Conservation (phyloP, 352 stramenopile genomes). For the Pythium utonaiense region DNA sequence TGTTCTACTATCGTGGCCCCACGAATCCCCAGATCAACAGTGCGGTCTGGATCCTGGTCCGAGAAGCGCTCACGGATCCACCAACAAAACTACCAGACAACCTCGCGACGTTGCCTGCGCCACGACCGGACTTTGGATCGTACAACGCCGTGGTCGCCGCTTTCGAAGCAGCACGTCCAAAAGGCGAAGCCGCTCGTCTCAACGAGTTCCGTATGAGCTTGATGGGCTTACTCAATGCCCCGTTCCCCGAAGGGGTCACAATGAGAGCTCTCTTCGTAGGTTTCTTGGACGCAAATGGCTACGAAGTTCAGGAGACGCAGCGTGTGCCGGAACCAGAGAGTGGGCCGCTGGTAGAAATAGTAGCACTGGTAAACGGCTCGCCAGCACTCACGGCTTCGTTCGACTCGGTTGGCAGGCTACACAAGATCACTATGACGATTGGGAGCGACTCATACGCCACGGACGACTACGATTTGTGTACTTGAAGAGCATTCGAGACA, state of each 20-base stretch:
- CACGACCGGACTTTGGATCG: background rate
- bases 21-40: slow-evolving; percentile 11
- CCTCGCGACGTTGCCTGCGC: slow-evolving; percentile 10
- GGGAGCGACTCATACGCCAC: background rate
- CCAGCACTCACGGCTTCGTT: slow-evolving; percentile 13
- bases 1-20: slow-evolving; percentile 25
- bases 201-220: slow-evolving; percentile 25
- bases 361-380: background rate
- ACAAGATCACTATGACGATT: slow-evolving; percentile 5
- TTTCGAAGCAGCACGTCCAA: slow-evolving; percentile 5
- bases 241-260: slow-evolving; percentile 7
- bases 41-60: slow-evolving; percentile 20
- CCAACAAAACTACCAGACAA: slow-evolving; percentile 1
- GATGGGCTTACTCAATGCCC: background rate
- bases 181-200: slow-evolving; percentile 2
- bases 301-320: background rate
- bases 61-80: background rate
- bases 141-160: slow-evolving; percentile 8
- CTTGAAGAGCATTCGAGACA: no score
- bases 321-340: background rate
- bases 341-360: background rate
- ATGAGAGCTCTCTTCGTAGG: slow-evolving; percentile 5
- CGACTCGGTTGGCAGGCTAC: slow-evolving; percentile 6
- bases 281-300: slow-evolving; percentile 10
- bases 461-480: slow-evolving; percentile 14